phyloP scores from a whole-genome alignment of 1,284 basidiomycete genomes.

The Omphalotus olearius region DNA sequence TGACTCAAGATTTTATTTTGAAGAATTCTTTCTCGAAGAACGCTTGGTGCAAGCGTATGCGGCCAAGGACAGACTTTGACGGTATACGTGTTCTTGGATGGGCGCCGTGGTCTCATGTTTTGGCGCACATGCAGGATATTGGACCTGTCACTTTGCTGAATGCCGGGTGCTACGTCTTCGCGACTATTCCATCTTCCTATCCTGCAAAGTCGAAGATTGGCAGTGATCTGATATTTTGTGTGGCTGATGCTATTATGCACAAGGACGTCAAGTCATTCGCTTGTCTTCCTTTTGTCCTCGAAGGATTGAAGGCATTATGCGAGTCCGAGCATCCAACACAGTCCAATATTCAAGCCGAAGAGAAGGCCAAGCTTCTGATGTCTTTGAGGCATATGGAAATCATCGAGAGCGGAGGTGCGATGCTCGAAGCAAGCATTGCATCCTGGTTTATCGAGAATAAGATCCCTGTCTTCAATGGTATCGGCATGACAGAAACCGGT shows the following conservation, averaged over 20 bases:
- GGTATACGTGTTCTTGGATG: constrained; percentile 29
- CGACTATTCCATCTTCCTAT: constrained; percentile 26
- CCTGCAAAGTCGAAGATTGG: neutral
- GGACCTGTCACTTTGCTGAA: constrained; percentile 23
- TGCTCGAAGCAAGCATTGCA: constrained; percentile 22
- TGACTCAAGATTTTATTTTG: constrained; percentile 25
- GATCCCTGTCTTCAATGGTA: constrained; percentile 26
- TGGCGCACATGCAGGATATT: constrained; percentile 22
- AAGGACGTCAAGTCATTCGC: constrained; percentile 20
- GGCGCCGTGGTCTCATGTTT: constrained; percentile 31
- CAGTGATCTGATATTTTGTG: neutral
- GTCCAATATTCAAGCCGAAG: neutral
- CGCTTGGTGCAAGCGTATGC: constrained; percentile 14
- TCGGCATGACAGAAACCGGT: constrained; percentile 33
- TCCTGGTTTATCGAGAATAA: constrained; percentile 24
- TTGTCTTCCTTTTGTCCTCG: constrained; percentile 25
- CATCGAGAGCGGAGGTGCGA: constrained; percentile 27
- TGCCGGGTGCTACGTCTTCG: constrained; percentile 29
- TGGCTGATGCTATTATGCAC: constrained; percentile 9
- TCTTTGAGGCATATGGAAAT: constrained; percentile 23
- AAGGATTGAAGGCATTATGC: constrained; percentile 16
- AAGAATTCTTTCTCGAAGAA: constrained; percentile 11
- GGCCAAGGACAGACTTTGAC: constrained; percentile 21
- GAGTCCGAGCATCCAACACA: neutral
- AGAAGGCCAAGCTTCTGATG: constrained; percentile 15